Base-by-base conservation (phyloP, 1,284 basidiomycete species). In the Ustilago sp. region DNA sequence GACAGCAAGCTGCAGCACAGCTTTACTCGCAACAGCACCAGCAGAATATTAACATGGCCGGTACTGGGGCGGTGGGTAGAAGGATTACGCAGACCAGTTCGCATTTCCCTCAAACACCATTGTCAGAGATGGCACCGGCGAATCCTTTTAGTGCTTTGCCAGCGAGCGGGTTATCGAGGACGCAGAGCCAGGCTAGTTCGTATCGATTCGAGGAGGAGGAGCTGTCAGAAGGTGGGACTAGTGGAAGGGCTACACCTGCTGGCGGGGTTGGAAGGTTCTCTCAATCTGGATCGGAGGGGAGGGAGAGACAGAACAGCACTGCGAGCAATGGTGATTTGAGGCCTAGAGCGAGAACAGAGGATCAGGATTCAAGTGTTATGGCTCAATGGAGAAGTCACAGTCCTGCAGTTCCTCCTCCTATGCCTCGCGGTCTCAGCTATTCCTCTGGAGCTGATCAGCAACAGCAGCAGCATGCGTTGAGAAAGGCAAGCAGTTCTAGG, bases 371-470 rank as follows among this genome's bases (percentile, higher is more conserved):
- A 4, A 58, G 59, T 19, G 63, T 78, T n/a, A 77, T 83, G 74
- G 60, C 74, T 8, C 82, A 83, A 58, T 83, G 82, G 82, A 43
- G 81, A n/a, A 74, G 75, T 23, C 63, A 81, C 50, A 82, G 80
- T 35, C 82, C 82, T 5, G 75, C 74, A 9, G 63, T 79, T 23
- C 63, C 76, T 12, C 80, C 80, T 12, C 69, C 73, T 36, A 60
- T 82, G 52, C 80, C 74, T 2, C 68, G 77, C 48, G 75, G 74
- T 12, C 53, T 65, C n/a, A 74, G 69, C 59, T 72, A 68, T 48
- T 68, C 60, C 7, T 67, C 60, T 4, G 71, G 77, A 12, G 51
- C 69, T 7, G 77, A 80, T 17, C 70, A 80, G 36, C 75, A 80
- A 5, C 72, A 74, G 63, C 38, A 39, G 45, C 45, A 48, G 15